Conservation (phyloP, 106 monocot species). For the Agapanthus africanus region DNA sequence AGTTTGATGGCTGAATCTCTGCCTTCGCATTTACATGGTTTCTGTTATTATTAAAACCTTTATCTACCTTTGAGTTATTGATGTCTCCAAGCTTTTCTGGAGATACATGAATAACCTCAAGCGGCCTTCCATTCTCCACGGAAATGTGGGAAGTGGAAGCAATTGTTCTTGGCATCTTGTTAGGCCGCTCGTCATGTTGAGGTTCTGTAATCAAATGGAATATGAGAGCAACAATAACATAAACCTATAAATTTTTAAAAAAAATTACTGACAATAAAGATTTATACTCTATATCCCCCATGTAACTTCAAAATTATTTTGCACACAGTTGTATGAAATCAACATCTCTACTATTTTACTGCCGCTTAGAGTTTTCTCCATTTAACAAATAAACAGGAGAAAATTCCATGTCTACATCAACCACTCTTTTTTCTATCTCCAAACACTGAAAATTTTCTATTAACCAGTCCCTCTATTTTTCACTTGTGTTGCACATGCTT, state of each 20-base stretch:
- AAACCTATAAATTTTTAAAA: background rate
- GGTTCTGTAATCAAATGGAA: slow-evolving; percentile 52
- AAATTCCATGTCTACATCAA: too few species aligned
- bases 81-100: slow-evolving; percentile 16
- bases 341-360: too few species aligned
- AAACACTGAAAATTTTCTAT: too few species aligned
- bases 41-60: slow-evolving; percentile 18
- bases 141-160: slow-evolving; percentile 20
- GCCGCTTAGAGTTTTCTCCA: too few species aligned
- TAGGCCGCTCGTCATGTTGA: slow-evolving; percentile 27
- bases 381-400: too few species aligned
- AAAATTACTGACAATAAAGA: too few species aligned
- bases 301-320: background rate
- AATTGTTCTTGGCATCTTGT: slow-evolving; percentile 38
- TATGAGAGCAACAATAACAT: slow-evolving; percentile 19
- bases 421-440: too few species aligned
- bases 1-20: slow-evolving; percentile 5
- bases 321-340: background rate
- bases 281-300: too few species aligned
- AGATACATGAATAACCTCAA: slow-evolving; percentile 9
- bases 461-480: too few species aligned
- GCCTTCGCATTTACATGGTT: slow-evolving; percentile 27
- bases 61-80: slow-evolving; percentile 19
- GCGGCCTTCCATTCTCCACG: slow-evolving; percentile 43
- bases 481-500: too few species aligned